Evolutionary conservation across 2,329 filamentous ascomycete genomes (phyloP), one percentile per base, ranked within the genome.

Genomic region (Trichoderma semiorbis): DNA sequence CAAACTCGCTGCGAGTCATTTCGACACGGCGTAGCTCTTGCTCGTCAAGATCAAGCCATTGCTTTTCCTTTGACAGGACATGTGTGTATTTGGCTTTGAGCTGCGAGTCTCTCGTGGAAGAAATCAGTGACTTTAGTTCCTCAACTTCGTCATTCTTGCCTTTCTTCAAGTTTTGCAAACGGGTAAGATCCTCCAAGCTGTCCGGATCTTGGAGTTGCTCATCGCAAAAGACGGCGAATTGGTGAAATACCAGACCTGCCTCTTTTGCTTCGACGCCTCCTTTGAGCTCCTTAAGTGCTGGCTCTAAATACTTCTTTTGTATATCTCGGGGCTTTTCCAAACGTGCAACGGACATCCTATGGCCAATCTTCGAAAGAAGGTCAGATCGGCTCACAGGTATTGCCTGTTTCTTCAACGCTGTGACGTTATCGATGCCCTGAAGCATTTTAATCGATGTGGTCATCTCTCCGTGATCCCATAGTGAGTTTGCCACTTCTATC

Each of bases 401-500:
- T 1, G 88, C 89, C 79, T 97, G 93, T 72, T 88, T 89, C 69
- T 88, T 88, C 3, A 93, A 81, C 32, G 89, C 86, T 50, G 86
- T 84, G 66, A 89, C 85, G 55, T 75, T 77, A 69, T 92, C 88
- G 12, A 98, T 86, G 57, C 89, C 87, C 77, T 95, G 92, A 24
- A 98, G 88, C 87, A 98, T 95, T 47, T 91, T 88, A 72, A 99
- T 97, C 0, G 96, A 97, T 0, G 93, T 90, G 24, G 91, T 89
- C 84, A 93, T 93, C 80, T 99, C 95, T 14, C 94, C 94, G 78
- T 97, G 92, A 74, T 97, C 94, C 95, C 96, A 99, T 1, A 99
- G 84, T 7, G 97, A 94, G 77, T 92, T 94, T 12, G 97, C 95
- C 8, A 93, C 89, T 80, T 98, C 96, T 69, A 95, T 88, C 74